Evolutionary conservation across 1,284 basidiomycete species (phyloP).

Genomic region (Pseudozyma pruni): DNA sequence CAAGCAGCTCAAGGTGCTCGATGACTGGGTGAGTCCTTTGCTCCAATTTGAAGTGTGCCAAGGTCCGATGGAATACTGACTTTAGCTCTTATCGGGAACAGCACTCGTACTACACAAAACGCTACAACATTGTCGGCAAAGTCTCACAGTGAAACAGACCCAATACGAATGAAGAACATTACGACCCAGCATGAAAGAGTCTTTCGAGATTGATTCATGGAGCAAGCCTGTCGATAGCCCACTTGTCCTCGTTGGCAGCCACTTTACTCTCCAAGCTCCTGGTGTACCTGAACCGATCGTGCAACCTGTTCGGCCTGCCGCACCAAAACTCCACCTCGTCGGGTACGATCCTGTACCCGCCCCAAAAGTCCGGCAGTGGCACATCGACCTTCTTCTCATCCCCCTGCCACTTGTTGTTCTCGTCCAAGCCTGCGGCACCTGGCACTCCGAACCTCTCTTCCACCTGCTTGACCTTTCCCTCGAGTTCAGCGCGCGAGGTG

Average conservation of each 20-base stretch:
- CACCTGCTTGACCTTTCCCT: constrained; percentile 74
- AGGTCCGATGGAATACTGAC: too few relatives aligned
- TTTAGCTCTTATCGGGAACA: background rate
- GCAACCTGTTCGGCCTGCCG: constrained; percentile 61
- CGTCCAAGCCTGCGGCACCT: constrained; percentile 63
- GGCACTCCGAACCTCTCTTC: constrained; percentile 75
- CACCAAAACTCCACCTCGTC: constrained; percentile 74
- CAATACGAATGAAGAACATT: too few relatives aligned
- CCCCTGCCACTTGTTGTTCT: constrained; percentile 24
- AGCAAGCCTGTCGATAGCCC: constrained; percentile 54
- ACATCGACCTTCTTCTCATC: constrained; percentile 68
- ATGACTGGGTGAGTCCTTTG: constrained; percentile 77
- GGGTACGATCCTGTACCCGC: constrained; percentile 92
- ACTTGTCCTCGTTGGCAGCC: constrained; percentile 34
- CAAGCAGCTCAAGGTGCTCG: constrained; percentile 82
- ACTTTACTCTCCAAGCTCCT: constrained; percentile 21
- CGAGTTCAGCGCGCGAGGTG: constrained; percentile 75
- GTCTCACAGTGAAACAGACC: constrained; percentile 28
- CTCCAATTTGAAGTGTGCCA: background rate
- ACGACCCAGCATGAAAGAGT: too few relatives aligned
- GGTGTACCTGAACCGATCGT: constrained; percentile 64
- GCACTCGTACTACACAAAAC: constrained; percentile 65
- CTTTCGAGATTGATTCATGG: constrained; percentile 43
- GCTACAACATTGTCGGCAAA: constrained; percentile 67
- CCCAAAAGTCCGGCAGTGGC: constrained; percentile 91